Conservation (phyloP, 805 yeast species). For the Saturnispora bothae region DNA sequence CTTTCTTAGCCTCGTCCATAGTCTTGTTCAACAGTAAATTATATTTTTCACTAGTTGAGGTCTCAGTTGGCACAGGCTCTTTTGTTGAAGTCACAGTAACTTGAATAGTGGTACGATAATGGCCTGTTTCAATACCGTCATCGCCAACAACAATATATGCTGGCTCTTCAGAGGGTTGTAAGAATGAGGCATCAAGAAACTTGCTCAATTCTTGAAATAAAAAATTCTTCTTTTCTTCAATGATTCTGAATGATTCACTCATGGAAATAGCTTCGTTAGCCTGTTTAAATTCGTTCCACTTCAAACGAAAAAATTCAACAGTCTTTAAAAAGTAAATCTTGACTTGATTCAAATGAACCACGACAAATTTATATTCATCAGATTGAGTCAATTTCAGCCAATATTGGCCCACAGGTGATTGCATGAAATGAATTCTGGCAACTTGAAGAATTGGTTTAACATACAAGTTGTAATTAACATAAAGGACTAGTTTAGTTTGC, state of each 20-base stretch:
- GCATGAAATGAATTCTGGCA: constrained; percentile 10
- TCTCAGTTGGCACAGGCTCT: constrained; percentile 4
- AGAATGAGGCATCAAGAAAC: constrained; percentile 14
- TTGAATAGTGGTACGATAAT: background rate
- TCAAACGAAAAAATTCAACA: constrained; percentile 8
- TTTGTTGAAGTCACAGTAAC: constrained; percentile 1
- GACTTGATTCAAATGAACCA: background rate
- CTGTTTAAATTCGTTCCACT: constrained; percentile 12
- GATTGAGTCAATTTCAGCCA: constrained; percentile 12
- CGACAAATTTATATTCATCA: constrained; percentile 5
- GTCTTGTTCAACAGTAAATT: constrained; percentile 27
- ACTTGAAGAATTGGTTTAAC: constrained; percentile 16
- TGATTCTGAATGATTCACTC: constrained; percentile 19
- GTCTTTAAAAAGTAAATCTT: constrained; percentile 5
- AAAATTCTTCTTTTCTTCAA: constrained; percentile 25
- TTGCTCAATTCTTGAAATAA: constrained; percentile 23
- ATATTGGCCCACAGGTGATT: constrained; percentile 17
- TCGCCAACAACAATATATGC: background rate
- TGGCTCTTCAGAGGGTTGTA: background rate
- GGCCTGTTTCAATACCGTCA: constrained; percentile 2
- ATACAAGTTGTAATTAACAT: constrained; percentile 17
- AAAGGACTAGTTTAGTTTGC: constrained; percentile 10
- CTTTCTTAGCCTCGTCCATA: constrained; percentile 28
- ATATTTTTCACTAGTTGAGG: constrained; percentile 21
- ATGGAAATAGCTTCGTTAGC: constrained; percentile 18